phyloP scores from a whole-genome alignment of 345 rosid species.

The Eucalyptus virginea region DNA sequence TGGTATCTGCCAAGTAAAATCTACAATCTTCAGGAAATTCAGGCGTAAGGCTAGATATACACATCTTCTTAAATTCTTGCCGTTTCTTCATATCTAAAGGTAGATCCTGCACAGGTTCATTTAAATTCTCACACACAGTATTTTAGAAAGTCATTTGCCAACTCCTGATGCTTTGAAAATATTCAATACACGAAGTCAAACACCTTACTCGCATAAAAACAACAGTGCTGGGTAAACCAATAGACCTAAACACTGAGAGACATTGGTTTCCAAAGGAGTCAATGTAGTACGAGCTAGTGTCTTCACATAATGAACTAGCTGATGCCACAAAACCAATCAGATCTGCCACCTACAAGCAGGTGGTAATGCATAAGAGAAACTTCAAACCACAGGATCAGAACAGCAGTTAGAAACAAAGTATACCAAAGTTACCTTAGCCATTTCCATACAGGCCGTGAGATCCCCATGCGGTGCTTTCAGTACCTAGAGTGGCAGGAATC shows the following conservation, averaged over 20 bases:
- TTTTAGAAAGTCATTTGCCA: background rate
- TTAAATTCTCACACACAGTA: background rate
- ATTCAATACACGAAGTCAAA: background rate
- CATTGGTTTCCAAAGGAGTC: slow-evolving; percentile 86
- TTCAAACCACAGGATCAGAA: background rate
- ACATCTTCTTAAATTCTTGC: slow-evolving; percentile 59
- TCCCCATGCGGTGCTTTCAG: slow-evolving; percentile 85
- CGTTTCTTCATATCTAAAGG: slow-evolving; percentile 56
- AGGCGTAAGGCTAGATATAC: slow-evolving; percentile 48
- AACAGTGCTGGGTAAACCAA: slow-evolving; percentile 82
- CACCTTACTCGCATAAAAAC: slow-evolving; percentile 81
- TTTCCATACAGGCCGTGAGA: slow-evolving; percentile 72
- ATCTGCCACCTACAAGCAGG: slow-evolving; percentile 67
- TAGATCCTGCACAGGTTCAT: slow-evolving; percentile 39
- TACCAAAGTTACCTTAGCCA: slow-evolving; percentile 59
- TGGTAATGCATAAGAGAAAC: background rate
- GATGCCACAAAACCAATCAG: slow-evolving; percentile 92
- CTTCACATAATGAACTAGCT: slow-evolving; percentile 44
- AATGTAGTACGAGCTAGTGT: slow-evolving; percentile 25
- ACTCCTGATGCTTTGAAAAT: background rate
- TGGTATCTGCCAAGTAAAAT: slow-evolving; percentile 80
- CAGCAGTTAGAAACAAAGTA: background rate
- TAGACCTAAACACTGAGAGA: slow-evolving; percentile 74
- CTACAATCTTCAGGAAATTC: slow-evolving; percentile 88
- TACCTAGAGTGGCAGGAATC: slow-evolving; percentile 18